Percentiles rank a stretch among this genome's conserved stretches.
Conservation (phyloP, 805 yeast genomes). For the Kregervanrija pseudodelftensis region DNA sequence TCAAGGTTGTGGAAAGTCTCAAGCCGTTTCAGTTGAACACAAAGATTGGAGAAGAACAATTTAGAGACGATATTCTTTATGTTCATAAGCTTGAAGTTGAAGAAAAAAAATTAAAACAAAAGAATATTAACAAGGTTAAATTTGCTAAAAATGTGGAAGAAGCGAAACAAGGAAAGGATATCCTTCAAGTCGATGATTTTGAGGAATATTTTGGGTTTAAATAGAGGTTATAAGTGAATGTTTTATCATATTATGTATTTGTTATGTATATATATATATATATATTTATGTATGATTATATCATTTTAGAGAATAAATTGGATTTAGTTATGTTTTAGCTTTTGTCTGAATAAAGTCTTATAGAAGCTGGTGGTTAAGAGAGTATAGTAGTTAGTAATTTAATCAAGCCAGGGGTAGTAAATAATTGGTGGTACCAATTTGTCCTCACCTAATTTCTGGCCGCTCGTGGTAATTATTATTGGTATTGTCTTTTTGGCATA, state of each 20-base stretch:
- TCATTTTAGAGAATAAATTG: too few relatives aligned
- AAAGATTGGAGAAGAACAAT: constrained; percentile 26
- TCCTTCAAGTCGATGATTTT: constrained; percentile 20
- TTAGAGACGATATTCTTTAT: constrained; percentile 27
- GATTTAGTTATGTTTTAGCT: too few relatives aligned
- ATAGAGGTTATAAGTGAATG: constrained; percentile 5
- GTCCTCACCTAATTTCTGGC: too few relatives aligned
- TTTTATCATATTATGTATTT: neutral
- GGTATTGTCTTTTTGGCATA: too few relatives aligned
- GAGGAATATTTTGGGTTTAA: constrained; percentile 29
- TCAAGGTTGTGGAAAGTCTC: constrained; percentile 20
- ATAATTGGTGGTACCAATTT: too few relatives aligned
- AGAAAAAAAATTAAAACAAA: constrained; percentile 15
- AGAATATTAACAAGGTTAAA: constrained; percentile 11
- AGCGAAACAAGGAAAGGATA: constrained; percentile 21
- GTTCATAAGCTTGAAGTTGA: constrained; percentile 27
- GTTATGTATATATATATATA: neutral
- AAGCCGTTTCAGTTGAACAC: constrained; percentile 16
- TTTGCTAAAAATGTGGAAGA: constrained; percentile 14
- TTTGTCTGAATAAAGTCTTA: too few relatives aligned
- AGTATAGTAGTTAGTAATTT: too few relatives aligned
- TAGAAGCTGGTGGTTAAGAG: too few relatives aligned
- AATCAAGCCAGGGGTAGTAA: too few relatives aligned
- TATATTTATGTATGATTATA: too few relatives aligned
- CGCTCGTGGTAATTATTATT: too few relatives aligned